Evolutionary conservation across 495 filamentous ascomycete species (phyloP).

Genomic region (Hamigera avellanea): DNA sequence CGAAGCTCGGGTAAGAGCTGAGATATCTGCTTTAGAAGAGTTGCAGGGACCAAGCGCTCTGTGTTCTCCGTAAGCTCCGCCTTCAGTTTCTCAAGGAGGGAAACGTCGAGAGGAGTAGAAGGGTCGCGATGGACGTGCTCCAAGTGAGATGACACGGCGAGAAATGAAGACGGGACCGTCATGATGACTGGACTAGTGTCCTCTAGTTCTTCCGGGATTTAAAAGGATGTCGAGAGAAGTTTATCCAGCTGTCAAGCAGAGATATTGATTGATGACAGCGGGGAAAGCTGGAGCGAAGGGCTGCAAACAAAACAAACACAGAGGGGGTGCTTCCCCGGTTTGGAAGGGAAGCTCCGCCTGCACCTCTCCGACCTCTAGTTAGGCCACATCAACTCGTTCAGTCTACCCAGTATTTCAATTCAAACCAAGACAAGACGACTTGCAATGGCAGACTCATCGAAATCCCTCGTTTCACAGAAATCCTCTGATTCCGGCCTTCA

Average conservation of each 20-base stretch:
- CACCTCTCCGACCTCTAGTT: no score
- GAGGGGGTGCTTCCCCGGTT: no score
- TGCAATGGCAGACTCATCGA: conserved; percentile 19
- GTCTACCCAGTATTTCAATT: background rate
- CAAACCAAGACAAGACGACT: background rate
- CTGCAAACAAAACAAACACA: conserved; percentile 21
- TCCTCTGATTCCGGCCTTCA: conserved; percentile 69
- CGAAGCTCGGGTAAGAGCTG: conserved; percentile 34
- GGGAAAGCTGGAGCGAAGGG: conserved; percentile 7
- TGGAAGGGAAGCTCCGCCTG: no score
- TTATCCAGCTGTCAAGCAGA: background rate
- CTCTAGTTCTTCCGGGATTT: background rate
- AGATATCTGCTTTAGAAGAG: conserved; percentile 34
- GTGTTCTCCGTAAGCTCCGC: conserved; percentile 28
- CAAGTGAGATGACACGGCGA: conserved; percentile 26
- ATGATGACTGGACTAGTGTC: conserved; percentile 12
- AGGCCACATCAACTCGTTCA: background rate
- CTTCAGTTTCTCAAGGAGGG: conserved; percentile 29
- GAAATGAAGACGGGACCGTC: conserved; percentile 27
- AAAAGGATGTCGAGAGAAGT: background rate
- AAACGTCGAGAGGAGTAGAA: conserved; percentile 20
- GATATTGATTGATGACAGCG: conserved; percentile 1
- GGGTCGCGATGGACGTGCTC: conserved; percentile 24
- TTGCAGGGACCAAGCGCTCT: conserved; percentile 22
- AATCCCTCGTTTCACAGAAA: conserved; percentile 48